Evolutionary conservation across 441 rosid genomes (phyloP).

Genomic region (Brassica hybrid): DNA sequence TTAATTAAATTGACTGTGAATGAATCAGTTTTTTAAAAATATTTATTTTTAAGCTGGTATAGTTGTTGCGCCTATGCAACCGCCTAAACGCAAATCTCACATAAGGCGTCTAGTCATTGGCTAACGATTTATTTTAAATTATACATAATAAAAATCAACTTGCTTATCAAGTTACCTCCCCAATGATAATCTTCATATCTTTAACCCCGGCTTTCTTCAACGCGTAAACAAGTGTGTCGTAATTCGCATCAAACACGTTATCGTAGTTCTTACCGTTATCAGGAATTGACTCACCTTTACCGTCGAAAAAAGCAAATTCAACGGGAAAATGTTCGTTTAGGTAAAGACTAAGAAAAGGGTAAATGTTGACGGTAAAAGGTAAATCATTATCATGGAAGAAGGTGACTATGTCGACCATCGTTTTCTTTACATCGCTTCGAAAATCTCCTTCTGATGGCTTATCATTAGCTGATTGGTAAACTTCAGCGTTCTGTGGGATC

Average conservation of each 20-base stretch:
- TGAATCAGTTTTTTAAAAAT: neutral
- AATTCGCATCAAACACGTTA: constrained; percentile 87
- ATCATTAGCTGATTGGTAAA: constrained; percentile 57
- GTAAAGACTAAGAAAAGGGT: constrained; percentile 87
- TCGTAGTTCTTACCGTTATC: constrained; percentile 55
- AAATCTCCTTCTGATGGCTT: constrained; percentile 74
- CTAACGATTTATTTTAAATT: neutral
- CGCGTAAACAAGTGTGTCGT: constrained; percentile 73
- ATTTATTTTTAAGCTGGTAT: neutral
- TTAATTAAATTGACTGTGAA: neutral
- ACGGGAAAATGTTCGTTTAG: constrained; percentile 61
- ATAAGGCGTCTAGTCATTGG: neutral
- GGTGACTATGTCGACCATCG: constrained; percentile 52
- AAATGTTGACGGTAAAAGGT: constrained; percentile 86
- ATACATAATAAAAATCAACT: constrained; percentile 3
- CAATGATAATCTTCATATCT: constrained; percentile 66
- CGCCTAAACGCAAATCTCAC: neutral
- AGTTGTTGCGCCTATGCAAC: neutral
- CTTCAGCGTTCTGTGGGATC: constrained; percentile 78
- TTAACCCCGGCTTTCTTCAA: constrained; percentile 54
- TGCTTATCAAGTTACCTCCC: constrained; percentile 53
- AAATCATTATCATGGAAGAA: constrained; percentile 50
- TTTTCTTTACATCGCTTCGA: constrained; percentile 51
- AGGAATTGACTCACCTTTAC: constrained; percentile 32
- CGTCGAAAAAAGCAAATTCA: constrained; percentile 67